phyloP scores from a whole-genome alignment of 2,329 filamentous ascomycete species.

The Knoxdaviesia capensis region DNA sequence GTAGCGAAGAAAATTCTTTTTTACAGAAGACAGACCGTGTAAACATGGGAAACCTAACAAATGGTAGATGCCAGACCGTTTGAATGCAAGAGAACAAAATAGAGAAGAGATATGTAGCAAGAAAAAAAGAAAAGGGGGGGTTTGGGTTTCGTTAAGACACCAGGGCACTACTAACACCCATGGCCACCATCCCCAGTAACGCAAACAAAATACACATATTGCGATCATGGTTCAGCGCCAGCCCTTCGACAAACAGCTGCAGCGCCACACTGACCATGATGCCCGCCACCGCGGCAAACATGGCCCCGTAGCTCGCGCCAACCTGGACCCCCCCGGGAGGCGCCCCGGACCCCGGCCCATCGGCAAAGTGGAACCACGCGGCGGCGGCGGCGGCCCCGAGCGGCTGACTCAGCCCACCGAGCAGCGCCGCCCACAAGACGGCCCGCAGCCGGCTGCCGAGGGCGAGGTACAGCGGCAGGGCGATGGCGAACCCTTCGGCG shows the following conservation, averaged over 20 bases:
- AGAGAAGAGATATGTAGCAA: neutral
- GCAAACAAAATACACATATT: constrained; percentile 62
- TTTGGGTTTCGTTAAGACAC: constrained; percentile 29
- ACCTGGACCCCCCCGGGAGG: constrained; percentile 1
- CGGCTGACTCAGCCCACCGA: constrained; percentile 78
- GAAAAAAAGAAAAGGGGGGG: neutral
- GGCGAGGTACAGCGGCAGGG: constrained; percentile 80
- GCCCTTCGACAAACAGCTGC: constrained; percentile 70
- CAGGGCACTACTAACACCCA: constrained; percentile 70
- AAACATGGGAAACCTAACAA: no score
- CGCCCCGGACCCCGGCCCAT: neutral
- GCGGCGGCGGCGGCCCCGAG: constrained; percentile 69
- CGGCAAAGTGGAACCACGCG: constrained; percentile 61
- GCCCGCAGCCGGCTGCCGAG: constrained; percentile 62
- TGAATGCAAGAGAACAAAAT: neutral
- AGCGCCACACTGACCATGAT: constrained; percentile 92
- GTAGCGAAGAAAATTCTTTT: no score
- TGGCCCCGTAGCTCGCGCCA: constrained; percentile 37
- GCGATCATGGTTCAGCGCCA: constrained; percentile 63
- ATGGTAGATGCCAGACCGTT: no score
- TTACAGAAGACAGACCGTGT: no score
- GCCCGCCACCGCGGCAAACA: constrained; percentile 79
- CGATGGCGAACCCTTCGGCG: constrained; percentile 88
- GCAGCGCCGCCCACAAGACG: constrained; percentile 62
- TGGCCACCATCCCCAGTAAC: constrained; percentile 69